These are phyloP conservation scores for Fennellomyces sp. DNA, from an alignment of 371 early-diverging fungal genomes.

Conservation along the genomic window DNA sequence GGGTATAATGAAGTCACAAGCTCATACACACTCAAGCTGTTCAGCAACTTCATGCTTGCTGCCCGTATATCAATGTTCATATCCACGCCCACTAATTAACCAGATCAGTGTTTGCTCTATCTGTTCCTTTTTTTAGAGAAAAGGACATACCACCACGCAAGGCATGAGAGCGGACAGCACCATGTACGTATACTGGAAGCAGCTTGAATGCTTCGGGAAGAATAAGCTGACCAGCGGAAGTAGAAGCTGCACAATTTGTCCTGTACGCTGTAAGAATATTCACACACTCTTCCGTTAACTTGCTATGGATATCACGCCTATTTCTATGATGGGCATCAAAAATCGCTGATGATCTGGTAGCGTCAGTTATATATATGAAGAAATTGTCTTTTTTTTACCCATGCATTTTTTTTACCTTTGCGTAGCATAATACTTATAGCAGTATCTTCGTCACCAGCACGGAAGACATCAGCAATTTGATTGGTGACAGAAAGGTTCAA, in stretches of 20 bases:
- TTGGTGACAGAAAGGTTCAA: conserved; percentile 79
- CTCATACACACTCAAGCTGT: conserved; percentile 74
- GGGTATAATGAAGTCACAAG: conserved; percentile 86
- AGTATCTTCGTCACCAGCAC: conserved; percentile 91
- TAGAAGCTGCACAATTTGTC: conserved; percentile 87
- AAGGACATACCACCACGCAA: conserved; percentile 64
- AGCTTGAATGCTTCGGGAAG: conserved; percentile 96
- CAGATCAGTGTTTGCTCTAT: neutral
- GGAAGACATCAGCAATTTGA: conserved; percentile 85
- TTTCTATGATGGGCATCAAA: conserved; percentile 71
- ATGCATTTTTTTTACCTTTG: conserved; percentile 49
- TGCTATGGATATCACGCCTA: conserved; percentile 81
- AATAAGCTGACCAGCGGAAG: conserved; percentile 93
- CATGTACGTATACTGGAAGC: conserved; percentile 87
- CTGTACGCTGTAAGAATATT: conserved; percentile 92
- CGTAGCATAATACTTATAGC: conserved; percentile 84
- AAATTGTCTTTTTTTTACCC: neutral
- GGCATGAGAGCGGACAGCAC: conserved; percentile 79
- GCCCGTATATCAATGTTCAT: conserved; percentile 81
- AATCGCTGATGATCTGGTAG: conserved; percentile 54
- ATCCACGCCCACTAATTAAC: conserved; percentile 53
- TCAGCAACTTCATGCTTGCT: conserved; percentile 77
- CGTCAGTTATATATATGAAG: neutral
- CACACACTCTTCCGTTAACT: conserved; percentile 85
- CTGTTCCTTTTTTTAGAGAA: neutral